Base-by-base conservation (phyloP, 2,329 filamentous ascomycete genomes). In the Colletotrichum horii region DNA sequence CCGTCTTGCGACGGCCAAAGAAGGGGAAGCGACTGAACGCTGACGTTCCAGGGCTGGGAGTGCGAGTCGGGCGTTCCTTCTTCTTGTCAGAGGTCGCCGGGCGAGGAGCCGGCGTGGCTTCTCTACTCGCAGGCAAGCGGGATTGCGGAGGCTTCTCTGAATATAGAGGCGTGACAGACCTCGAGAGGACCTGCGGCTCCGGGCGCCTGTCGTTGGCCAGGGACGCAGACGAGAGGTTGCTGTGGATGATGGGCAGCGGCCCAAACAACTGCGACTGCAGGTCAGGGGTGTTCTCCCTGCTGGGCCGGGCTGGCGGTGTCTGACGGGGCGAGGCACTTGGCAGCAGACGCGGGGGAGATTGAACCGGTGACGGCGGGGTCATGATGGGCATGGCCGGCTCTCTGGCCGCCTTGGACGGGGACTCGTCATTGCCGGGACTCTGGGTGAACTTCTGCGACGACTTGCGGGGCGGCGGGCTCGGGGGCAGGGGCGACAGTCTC, bases 1-100 rank as follows among this genome's bases (percentile, higher is more conserved):
- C 88, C 1, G 91, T 88, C 83, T 95, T 97, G 16, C 92, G 93
- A 78, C 94, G 91, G 11, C 93, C 88, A 80, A 98, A 98, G 70
- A 98, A 89, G 2, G 94, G 93, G 82, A 98, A 97, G 3, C 94
- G 91, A 9, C 91, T 89, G 48, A 92, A 91, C 15, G 90, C 89
- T 12, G 88, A 89, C 6, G 91, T 85, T 69, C 88, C 90, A 4
- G 92, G 91, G 77, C 88, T 92, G 73, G 87, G 91, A 55, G 86
- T 85, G 79, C 90, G 85, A 78, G 85, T 82, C 12, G 78, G 66
- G 65, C 82, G 82, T 1, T 43, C 83, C 82, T 62, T 62, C 78
- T 82, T 67, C n/a, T 81, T 80, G 24, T 76, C 68, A 32, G 74
- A 43, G 6, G 73, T 76, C 38, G 56, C 60, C 6, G 38, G 66